A percentile compares a stretch with the other conserved stretches of the same genome.
phyloP scores from a whole-genome alignment of 2,329 filamentous ascomycete genomes.

The Xylaria sp. region DNA sequence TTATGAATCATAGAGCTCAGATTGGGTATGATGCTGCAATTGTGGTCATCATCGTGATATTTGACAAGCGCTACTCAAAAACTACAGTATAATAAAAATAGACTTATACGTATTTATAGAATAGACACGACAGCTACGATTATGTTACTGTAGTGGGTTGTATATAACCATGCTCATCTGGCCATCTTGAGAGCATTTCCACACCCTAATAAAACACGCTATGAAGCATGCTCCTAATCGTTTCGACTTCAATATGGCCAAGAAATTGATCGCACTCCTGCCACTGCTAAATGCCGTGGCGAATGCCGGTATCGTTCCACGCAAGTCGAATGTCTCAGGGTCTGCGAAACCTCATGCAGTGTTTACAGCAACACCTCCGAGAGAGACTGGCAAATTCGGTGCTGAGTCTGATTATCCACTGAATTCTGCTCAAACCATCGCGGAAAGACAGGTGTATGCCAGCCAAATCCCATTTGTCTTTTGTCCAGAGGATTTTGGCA shows the following conservation, averaged over 20 bases:
- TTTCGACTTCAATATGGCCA: neutral
- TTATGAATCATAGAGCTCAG: neutral
- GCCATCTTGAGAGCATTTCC: neutral
- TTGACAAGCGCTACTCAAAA: neutral
- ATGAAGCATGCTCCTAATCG: neutral
- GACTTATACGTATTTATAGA: neutral
- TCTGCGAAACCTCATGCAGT: neutral
- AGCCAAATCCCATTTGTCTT: neutral
- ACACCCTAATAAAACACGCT: neutral
- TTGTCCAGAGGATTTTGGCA: neutral
- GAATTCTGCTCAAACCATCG: neutral
- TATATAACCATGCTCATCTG: neutral
- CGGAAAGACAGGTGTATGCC: neutral
- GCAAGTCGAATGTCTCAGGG: neutral
- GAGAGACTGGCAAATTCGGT: too few relatives aligned
- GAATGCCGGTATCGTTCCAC: neutral
- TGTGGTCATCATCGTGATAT: neutral
- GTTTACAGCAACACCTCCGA: too few relatives aligned
- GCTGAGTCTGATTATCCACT: too few relatives aligned
- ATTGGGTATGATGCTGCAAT: too few relatives aligned
- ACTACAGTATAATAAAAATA: too few relatives aligned
- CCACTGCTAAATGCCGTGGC: neutral
- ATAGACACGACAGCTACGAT: neutral
- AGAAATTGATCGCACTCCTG: neutral
- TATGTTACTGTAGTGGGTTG: too few relatives aligned